These are phyloP conservation scores for Suhomyces panamericanus DNA, from an alignment of 1,139 yeast species.

Conservation along the genomic window DNA sequence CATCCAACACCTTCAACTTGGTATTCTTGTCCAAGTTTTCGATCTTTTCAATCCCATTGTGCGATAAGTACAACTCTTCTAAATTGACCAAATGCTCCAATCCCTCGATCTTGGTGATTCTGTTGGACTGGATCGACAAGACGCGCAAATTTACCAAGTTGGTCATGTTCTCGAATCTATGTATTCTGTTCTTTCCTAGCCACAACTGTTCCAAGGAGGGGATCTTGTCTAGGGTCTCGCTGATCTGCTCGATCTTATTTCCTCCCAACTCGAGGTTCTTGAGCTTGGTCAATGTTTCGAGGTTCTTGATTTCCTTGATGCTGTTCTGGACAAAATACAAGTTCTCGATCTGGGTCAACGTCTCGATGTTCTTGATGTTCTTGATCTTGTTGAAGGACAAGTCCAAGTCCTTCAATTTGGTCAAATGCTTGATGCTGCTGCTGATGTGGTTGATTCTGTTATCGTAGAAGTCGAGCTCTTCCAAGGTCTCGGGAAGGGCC, in stretches of 20 bases:
- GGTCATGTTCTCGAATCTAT: conserved; percentile 61
- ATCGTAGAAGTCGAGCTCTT: conserved; percentile 87
- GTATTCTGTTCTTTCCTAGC: conserved; percentile 88
- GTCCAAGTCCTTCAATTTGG: conserved; percentile 64
- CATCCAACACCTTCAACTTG: conserved; percentile 74
- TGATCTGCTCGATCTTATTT: conserved; percentile 68
- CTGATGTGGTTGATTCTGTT: conserved; percentile 88
- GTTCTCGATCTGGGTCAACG: conserved; percentile 60
- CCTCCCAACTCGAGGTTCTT: conserved; percentile 89
- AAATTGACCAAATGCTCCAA: conserved; percentile 67
- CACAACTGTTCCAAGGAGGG: conserved; percentile 72
- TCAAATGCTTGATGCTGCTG: conserved; percentile 59
- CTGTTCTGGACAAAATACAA: conserved; percentile 88
- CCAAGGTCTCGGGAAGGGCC: conserved; percentile 56
- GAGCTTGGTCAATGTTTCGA: conserved; percentile 59
- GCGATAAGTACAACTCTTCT: conserved; percentile 86
- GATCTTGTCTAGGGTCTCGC: conserved; percentile 54
- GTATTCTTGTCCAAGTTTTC: conserved; percentile 75
- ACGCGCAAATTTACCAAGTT: conserved; percentile 66
- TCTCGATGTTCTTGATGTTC: conserved; percentile 77
- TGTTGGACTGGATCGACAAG: conserved; percentile 85
- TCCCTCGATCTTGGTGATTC: conserved; percentile 78
- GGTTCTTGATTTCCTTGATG: conserved; percentile 68
- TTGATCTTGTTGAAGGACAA: conserved; percentile 89
- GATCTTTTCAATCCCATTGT: conserved; percentile 73